Conservation (phyloP, 192 early-diverging fungal species). For the Backusella tuberculispora region DNA sequence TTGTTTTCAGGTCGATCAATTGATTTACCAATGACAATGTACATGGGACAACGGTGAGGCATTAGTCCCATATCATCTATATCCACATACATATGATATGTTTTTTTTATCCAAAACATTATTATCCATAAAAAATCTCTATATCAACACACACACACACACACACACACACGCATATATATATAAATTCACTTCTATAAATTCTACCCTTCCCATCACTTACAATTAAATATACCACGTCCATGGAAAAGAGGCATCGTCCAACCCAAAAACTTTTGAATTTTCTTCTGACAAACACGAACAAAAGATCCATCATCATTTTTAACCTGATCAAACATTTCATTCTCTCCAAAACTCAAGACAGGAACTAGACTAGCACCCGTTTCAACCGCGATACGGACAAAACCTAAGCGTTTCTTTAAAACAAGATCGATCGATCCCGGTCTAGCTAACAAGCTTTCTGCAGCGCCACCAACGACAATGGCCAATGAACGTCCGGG, state of each 20-base stretch:
- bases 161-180: background rate
- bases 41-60: constrained; percentile 52
- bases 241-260: constrained; percentile 82
- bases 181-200: background rate
- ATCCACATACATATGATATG: background rate
- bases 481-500: constrained; percentile 72
- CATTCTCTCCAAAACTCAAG: constrained; percentile 92
- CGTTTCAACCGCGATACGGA: constrained; percentile 82
- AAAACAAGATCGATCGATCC: constrained; percentile 70
- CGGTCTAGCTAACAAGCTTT: constrained; percentile 71
- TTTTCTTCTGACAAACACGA: constrained; percentile 65
- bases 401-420: constrained; percentile 86
- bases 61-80: constrained; percentile 57
- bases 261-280: constrained; percentile 71
- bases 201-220: constrained; percentile 34
- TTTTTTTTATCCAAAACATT: background rate
- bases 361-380: constrained; percentile 82
- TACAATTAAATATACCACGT: constrained; percentile 87
- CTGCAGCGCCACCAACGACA: constrained; percentile 90
- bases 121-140: background rate
- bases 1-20: background rate
- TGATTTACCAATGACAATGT: constrained; percentile 37
- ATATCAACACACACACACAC: too few species aligned
- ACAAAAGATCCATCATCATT: constrained; percentile 68
- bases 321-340: constrained; percentile 79